Base-by-base conservation (phyloP, 352 stramenopile species). In the Thraustotheca clavata region DNA sequence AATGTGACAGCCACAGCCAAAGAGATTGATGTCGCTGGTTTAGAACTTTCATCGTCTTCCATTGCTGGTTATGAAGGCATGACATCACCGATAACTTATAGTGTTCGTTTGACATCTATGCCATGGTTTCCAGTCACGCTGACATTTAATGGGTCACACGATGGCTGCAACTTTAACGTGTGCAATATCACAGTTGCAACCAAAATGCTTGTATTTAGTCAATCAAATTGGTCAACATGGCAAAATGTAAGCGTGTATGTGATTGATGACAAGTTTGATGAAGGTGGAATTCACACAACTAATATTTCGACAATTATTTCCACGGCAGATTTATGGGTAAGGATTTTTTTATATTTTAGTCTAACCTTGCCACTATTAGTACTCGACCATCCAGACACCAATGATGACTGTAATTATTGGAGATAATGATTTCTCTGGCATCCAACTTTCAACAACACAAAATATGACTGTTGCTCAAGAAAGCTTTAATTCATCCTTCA, bases 401-500 rank as follows among this genome's bases (percentile, higher is more conserved):
- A 36, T 43, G 18, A 55, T 85, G 9, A 67, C 54, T 7, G 40
- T 91, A 0, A 69, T 39, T 16, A 89, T 91, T 41, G 67, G 74
- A 0, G 82, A 91, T 46, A 88, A 88, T 27, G 80, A 91, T 26
- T 18, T 76, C 0, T 75, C 80, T 1, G 86, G 75, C 27, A 22
- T 62, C 16, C 67, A 55, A 2, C 68, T 43, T 0, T 31, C 59
- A 12, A 49, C 61, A 5, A 62, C 69, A 0, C 68, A 69, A 2
- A 60, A 80, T 29, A 68, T 91, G 0, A 75, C 88, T 22, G 80
- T 88, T 8, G 77, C 80, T 0, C 80, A 91, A 60, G 82, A 79
- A 2, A 82, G 82, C 14, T 91, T 91, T 46, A 89, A 89, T 39
- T 80, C 88, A 67, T 86, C 80, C n/a, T 89, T 89, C 50, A 61